Evolutionary conservation across 2,329 filamentous ascomycete species (phyloP).

Genomic region (Penicillium digitatum): DNA sequence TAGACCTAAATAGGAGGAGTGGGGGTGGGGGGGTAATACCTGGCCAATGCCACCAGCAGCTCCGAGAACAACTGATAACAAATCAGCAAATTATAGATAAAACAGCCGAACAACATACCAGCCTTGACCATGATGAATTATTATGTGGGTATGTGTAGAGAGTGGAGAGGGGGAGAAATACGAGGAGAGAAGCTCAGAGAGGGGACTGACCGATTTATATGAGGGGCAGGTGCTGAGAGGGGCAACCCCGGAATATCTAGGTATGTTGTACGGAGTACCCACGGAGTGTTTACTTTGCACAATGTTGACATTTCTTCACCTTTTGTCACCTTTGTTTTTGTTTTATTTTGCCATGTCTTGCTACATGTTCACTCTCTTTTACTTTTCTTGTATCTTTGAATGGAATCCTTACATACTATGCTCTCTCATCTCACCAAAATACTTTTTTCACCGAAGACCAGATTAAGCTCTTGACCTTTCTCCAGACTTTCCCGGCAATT

Average conservation of each 20-base stretch:
- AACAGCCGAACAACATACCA: conserved; percentile 24
- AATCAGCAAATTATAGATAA: conserved; percentile 16
- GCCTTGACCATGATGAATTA: conserved; percentile 49
- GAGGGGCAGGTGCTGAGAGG: conserved; percentile 13
- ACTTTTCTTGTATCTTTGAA: background rate
- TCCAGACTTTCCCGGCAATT: conserved; percentile 22
- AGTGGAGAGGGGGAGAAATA: conserved; percentile 1
- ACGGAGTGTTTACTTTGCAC: no score
- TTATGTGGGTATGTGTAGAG: background rate
- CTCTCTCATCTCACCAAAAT: background rate
- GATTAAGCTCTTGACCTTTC: background rate
- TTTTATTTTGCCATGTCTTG: background rate
- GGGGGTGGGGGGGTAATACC: conserved; percentile 51
- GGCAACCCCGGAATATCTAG: conserved; percentile 14
- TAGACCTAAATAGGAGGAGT: background rate
- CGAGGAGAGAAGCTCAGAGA: conserved; percentile 6
- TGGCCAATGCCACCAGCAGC: conserved; percentile 98
- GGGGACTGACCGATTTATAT: conserved; percentile 11
- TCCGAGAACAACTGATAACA: conserved; percentile 69
- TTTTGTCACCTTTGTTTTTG: background rate
- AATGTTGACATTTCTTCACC: background rate
- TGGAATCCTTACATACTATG: background rate
- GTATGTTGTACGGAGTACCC: no score
- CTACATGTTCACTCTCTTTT: background rate
- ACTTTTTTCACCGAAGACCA: background rate